Base-by-base conservation (phyloP, 2,329 filamentous ascomycete species). In the Verticillium klebahnii region DNA sequence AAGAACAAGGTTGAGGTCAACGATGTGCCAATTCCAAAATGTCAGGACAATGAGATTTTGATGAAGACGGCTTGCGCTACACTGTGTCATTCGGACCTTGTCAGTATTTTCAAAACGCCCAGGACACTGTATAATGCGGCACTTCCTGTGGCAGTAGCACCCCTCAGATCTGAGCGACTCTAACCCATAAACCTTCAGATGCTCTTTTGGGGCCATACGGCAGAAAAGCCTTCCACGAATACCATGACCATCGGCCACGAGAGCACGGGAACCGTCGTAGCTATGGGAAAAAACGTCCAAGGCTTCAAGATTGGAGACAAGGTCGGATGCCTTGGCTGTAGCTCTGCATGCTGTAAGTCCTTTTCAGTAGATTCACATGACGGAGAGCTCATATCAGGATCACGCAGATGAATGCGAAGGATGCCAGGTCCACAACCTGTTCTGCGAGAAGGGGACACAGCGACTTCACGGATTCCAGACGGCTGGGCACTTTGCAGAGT, bases 401-500 rank as follows among this genome's bases (percentile, higher is more conserved):
- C 4, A 3, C 76, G 73, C 63, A 82, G 80, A 65, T 78, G 79
- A 62, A 74, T 83, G 80, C 67, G 72, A 76, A n/a, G 78, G 77
- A 11, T 83, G 80, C 69, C 70, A 73, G 70, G 68, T 78, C 2
- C 78, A 80, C 64, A 79, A 80, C 62, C 61, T 75, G 54, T 71
- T 69, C 56, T 80, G 77, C 67, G 70, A 75, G 58, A 73, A 68
- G 6, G 73, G 74, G 6, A 74, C 74, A 5, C 72, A 74, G 17
- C 69, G 71, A 36, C 68, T 80, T 19, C 74, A 77, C 55, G 80
- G 80, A 4, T 78, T 82, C 50, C 72, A 68, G 0, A 72, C 68
- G 0, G 75, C 79, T 63, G 80, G 80, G 1, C 80, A 73, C 65
- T 82, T 82, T 61, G 73, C 75, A 19, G 78, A 82, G 67, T 82